Conservation (phyloP, 2,329 filamentous ascomycete genomes). For the Colletotrichum sp. region DNA sequence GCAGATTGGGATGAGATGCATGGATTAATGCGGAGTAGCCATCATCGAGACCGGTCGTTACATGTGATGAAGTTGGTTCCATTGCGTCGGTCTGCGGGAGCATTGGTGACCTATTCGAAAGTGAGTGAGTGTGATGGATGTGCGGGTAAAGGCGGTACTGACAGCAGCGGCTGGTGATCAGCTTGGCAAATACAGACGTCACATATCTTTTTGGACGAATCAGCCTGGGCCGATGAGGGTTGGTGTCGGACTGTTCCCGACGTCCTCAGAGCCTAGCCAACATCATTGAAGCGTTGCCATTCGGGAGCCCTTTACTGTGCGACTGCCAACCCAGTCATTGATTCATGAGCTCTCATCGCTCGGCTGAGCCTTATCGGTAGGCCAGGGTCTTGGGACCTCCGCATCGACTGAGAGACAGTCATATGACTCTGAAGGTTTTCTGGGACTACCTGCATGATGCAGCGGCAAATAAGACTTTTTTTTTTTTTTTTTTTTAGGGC, state of each 20-base stretch:
- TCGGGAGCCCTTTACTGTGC: background rate
- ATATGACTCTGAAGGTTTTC: background rate
- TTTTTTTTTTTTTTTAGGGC: no score
- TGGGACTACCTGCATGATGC: no score
- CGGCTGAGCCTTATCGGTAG: background rate
- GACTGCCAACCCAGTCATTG: background rate
- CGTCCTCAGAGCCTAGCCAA: background rate
- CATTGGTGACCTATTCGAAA: background rate
- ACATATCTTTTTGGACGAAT: background rate
- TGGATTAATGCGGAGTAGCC: background rate
- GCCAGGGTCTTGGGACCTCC: no score
- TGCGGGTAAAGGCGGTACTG: background rate
- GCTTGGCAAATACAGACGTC: background rate
- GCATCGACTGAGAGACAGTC: background rate
- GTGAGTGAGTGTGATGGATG: background rate
- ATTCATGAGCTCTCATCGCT: background rate
- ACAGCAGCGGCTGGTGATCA: background rate
- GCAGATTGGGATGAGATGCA: background rate
- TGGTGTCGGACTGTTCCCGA: background rate
- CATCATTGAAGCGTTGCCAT: background rate
- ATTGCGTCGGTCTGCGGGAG: background rate
- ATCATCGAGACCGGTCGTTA: background rate
- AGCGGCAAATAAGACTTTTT: no score
- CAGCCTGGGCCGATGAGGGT: background rate
- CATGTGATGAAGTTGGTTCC: background rate